Base-by-base conservation (phyloP, 257 asterid genomes). In the Solanum peruvianum region DNA sequence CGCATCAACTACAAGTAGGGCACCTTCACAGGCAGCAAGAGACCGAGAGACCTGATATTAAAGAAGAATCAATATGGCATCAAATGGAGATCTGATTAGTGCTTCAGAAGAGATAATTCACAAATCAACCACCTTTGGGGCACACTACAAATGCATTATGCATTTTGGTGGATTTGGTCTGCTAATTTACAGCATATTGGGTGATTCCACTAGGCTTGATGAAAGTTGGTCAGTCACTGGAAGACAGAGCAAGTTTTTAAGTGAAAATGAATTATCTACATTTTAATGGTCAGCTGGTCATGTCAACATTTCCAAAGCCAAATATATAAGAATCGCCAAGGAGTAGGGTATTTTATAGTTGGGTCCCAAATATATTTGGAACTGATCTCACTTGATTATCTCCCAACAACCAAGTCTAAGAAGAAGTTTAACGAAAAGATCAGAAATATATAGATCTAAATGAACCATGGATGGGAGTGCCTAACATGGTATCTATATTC, bases 1-100 rank as follows among this genome's bases (percentile, higher is more conserved):
- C 77, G 99, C 98, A 93, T 97, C 99, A 82, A 97, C 99, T 89
- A 97, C 99, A 88, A 97, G 98, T 89, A 97, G 96, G 85, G 99
- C 99, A 81, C 99, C 99, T 92, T 97, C 99, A 90, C 99, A 97
- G 6, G 99, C 99, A 85, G 99, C 99, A 89, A 97, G 99, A 87
- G 99, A 97, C 90, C 99, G 99, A 89, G 99, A 97, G 88, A 97
- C 99, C 99, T 97, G 89, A 69, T 88, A 84, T 77, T 78, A 39
- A 72, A 84, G 86, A 81, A 88, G 90, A 82, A 73, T 44, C 76
- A 85, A 87, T 70, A 87, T 21, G 25, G 85, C 82, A 91, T 85
- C 66, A 82, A 85, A 86, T 76, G 72, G 42, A 86, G 44, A 89
- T 88, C 47, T 64, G 9, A 13, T 87, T 49, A 39, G 18, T 69